Evolutionary conservation across 352 stramenopile genomes (phyloP).

Genomic region (Phytophthora lateralis): DNA sequence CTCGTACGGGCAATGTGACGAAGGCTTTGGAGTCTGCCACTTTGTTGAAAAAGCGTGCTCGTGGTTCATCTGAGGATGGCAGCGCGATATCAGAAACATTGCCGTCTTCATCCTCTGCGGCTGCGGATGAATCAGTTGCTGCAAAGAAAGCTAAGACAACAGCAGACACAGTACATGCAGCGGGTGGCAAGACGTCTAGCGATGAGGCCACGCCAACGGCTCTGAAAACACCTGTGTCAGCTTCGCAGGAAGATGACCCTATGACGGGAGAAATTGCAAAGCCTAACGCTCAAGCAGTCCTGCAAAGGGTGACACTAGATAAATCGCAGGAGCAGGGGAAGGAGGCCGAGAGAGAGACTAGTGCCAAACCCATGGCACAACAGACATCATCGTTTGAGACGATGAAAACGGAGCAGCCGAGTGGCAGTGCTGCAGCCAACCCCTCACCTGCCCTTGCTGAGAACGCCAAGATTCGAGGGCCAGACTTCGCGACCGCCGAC

Average conservation of each 20-base stretch:
- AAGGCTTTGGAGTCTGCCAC: constrained; percentile 40
- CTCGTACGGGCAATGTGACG: constrained; percentile 26
- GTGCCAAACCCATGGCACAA: constrained; percentile 6
- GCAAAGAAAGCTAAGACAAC: constrained; percentile 43
- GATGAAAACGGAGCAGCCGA: constrained; percentile 12
- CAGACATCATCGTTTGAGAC: constrained; percentile 6
- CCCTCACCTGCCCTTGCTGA: constrained; percentile 5
- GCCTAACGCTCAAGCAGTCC: constrained; percentile 6
- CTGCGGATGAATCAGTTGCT: constrained; percentile 14
- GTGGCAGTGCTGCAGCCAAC: constrained; percentile 8
- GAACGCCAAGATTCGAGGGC: constrained; percentile 9
- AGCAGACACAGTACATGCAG: constrained; percentile 26
- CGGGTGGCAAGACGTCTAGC: constrained; percentile 13
- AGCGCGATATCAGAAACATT: constrained; percentile 20
- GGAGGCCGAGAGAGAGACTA: constrained; percentile 1
- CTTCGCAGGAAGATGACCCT: constrained; percentile 32
- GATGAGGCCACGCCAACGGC: constrained; percentile 20
- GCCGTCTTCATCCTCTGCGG: constrained; percentile 5
- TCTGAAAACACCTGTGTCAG: constrained; percentile 5
- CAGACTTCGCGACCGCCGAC: constrained; percentile 12
- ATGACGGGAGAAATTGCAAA: constrained; percentile 28
- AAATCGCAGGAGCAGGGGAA: constrained; percentile 13
- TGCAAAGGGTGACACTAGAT: constrained; percentile 14
- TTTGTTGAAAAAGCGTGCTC: constrained; percentile 62
- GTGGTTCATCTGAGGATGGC: constrained; percentile 32